Evolutionary conservation across 2,329 filamentous ascomycete genomes (phyloP), one percentile per base, ranked within the genome.

Genomic region (Phoma sp.): DNA sequence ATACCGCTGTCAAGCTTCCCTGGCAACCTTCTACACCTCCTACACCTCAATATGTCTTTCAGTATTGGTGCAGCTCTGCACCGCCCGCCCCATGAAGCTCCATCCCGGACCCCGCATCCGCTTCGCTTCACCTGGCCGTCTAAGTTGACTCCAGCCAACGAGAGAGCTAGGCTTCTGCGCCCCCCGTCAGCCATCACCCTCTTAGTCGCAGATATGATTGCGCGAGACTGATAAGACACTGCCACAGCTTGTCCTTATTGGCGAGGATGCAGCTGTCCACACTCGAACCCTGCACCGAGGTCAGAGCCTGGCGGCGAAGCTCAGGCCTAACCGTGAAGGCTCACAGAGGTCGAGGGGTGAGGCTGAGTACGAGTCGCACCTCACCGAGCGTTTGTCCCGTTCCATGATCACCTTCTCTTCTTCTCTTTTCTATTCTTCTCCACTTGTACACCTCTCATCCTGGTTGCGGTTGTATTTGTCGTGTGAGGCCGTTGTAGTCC

Each of bases 161-260:
- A 47, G 52, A 45, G 33, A 45, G 44, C 41, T 36, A 52, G 47
- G 56, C 50, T 50, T 49, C 47, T 55, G 50, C 53, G 41, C 51
- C 52, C 49, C n/a, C 40, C 17, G 43, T 43, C 33, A 57, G 58
- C 61, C 44, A 49, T 60, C 52, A 47, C 37, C 32, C 29, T 40
- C 32, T 47, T 62, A 63, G 63, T 57, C 37, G 44, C 44, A 53
- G 37, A 43, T 27, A 25, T 50, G 44, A 59, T 54, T 56, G 53
- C 45, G 51, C 37, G 35, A 35, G 48, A 55, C 57, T 53, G 55
- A 57, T 59, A 58, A 57, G 40, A 51, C 21, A 43, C 37, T 37
- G 52, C 52, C 52, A 55, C 52, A 51, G 24, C 41, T 12, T 32
- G 31, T 4, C 40, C 25, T 31, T 17, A 55, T 55, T 55, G 52